Base-by-base conservation (phyloP, 495 filamentous ascomycete genomes). In the Trichoderma asperelloides region DNA sequence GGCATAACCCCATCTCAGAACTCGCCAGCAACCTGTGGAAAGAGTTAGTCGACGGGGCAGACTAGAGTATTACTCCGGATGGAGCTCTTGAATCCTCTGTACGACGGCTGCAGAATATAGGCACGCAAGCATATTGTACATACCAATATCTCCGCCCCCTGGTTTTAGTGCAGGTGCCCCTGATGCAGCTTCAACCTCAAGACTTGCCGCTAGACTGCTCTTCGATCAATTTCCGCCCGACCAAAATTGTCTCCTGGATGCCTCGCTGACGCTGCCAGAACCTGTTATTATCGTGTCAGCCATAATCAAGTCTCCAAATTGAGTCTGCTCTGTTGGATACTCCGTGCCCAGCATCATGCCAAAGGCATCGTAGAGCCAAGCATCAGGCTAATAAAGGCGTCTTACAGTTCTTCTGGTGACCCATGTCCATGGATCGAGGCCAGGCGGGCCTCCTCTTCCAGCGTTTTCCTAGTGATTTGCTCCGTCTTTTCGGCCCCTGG, bases 211-310 rank as follows among this genome's bases (percentile, higher is more conserved):
- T 64, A 41, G 62, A 41, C 33, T 64, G 33, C 40, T 43, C 68
- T 62, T 64, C 65, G 47, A 74, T 74, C 65, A 71, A 72, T 5
- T 21, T 51, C 66, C 63, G 70, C 25, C 87, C 90, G 15, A 88
- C 79, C 68, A 80, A 71, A 1, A 84, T 81, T 40, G 85, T 85
- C 74, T 90, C 88, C 57, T 71, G 77, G 80, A 86, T 85, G 3
- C 86, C 84, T 57, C 78, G 79, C 78, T 92, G 91, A 41, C 83
- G 78, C 66, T 72, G 78, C 91, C 90, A 94, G 71, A 94, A 93
- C 41, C 78, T 69, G 27, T 41, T 12, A 9, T 37, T 2, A 39
- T 11, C 62, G 3, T 43, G 40, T 40, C 40, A 40, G 40, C n/a
- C 60, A 62, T 27, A 72, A 67, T 27, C 65, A 43, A 7, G 41